Conservation (phyloP, 2,329 filamentous ascomycete genomes). For the Epichloe hybrida region DNA sequence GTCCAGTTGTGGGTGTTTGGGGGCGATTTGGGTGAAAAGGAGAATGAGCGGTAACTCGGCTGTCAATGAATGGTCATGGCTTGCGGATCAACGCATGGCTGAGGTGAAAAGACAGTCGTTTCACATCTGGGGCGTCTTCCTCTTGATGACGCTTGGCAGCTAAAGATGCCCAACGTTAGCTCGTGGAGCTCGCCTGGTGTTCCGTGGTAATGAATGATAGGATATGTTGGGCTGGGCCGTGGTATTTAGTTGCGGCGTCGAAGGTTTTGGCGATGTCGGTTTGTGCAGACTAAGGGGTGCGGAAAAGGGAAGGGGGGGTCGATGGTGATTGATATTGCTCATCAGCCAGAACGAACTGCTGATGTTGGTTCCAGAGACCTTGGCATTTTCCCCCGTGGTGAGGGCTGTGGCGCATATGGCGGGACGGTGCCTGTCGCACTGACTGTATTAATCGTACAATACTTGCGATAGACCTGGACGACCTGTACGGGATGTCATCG, state of each 20-base stretch:
- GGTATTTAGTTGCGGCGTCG: background rate
- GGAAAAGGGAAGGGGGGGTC: background rate
- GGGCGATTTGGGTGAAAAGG: background rate
- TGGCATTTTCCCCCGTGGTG: too few species aligned
- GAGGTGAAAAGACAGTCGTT: constrained; percentile 18
- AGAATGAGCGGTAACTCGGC: constrained; percentile 12
- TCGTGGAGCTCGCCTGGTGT: background rate
- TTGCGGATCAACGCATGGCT: constrained; percentile 29
- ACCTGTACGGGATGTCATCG: too few species aligned
- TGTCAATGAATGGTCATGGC: constrained; percentile 25
- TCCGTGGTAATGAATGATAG: background rate
- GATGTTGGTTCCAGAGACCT: too few species aligned
- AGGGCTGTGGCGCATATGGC: too few species aligned
- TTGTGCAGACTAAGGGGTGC: background rate
- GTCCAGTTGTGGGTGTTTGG: constrained; percentile 7
- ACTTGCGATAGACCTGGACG: too few species aligned
- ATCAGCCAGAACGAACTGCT: background rate
- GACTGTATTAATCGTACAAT: too few species aligned
- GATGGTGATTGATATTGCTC: background rate
- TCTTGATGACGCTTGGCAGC: constrained; percentile 1
- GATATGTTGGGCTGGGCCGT: background rate
- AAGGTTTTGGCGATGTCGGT: background rate
- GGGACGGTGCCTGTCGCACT: too few species aligned
- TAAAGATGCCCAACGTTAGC: background rate
- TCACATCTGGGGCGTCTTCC: constrained; percentile 24